A percentile compares a stretch with the other conserved stretches of the same genome.
Conservation (phyloP, 441 rosid genomes). For the Hura crepitans region DNA sequence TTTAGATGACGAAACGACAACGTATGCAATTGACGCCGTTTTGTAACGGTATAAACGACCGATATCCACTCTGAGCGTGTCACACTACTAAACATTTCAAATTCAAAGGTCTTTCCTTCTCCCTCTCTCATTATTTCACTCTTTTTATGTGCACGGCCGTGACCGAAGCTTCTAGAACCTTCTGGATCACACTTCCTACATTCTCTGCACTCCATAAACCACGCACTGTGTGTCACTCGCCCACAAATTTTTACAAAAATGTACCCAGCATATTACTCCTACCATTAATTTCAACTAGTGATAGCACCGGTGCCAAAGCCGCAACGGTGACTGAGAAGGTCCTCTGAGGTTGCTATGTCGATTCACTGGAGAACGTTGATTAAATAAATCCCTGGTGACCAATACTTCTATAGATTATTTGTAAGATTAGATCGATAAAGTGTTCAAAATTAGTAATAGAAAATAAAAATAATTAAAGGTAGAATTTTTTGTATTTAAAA, state of each 20-base stretch:
- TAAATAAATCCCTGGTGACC: too few species aligned
- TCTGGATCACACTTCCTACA: slow-evolving; percentile 47
- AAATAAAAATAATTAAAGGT: too few species aligned
- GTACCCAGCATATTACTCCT: slow-evolving; percentile 35
- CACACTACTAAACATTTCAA: not conserved
- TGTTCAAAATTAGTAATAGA: too few species aligned
- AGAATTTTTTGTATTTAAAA: too few species aligned
- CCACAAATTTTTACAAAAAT: slow-evolving; percentile 25
- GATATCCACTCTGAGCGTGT: not conserved
- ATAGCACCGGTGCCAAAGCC: slow-evolving; percentile 26
- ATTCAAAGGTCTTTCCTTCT: slow-evolving; percentile 27
- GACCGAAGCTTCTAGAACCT: slow-evolving; percentile 56
- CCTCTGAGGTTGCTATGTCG: slow-evolving; percentile 89
- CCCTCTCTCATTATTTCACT: not conserved
- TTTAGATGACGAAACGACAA: not conserved
- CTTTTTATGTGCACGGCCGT: slow-evolving; percentile 27
- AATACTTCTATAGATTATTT: too few species aligned
- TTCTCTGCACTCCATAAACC: slow-evolving; percentile 37
- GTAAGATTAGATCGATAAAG: too few species aligned
- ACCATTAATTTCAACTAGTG: slow-evolving; percentile 42
- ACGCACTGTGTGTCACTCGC: slow-evolving; percentile 4
- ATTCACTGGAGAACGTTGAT: slow-evolving; percentile 79
- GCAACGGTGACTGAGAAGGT: slow-evolving; percentile 35
- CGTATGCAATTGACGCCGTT: not conserved
- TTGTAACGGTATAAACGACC: slow-evolving; percentile 13